Evolutionary conservation across 441 rosid genomes (phyloP).

Genomic region (Aleurites moluccanus): DNA sequence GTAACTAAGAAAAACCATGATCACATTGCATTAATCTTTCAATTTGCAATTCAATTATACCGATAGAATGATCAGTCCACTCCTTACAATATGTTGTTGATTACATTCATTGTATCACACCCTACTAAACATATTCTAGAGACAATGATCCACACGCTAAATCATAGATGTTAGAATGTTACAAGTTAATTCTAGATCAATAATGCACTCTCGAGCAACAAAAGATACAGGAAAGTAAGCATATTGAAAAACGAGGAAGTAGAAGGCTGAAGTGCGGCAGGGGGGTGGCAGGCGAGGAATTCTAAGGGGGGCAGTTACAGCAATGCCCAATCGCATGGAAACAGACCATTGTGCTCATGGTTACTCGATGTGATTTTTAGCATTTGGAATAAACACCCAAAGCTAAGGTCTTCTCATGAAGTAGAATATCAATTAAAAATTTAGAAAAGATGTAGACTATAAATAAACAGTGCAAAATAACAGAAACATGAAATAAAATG

Average conservation of each 20-base stretch:
- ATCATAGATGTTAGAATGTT: not conserved
- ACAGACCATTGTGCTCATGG: slow-evolving; percentile 2
- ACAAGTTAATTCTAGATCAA: not conserved
- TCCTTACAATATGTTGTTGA: not conserved
- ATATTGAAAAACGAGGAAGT: not conserved
- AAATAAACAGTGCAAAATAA: slow-evolving; percentile 22
- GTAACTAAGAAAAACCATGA: not conserved
- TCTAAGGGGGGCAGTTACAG: not conserved
- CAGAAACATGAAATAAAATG: slow-evolving; percentile 29
- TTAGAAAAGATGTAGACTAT: slow-evolving; percentile 1
- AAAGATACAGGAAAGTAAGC: not conserved
- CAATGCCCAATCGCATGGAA: not conserved
- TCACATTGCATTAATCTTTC: not conserved
- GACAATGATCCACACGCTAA: not conserved
- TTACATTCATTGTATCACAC: not conserved
- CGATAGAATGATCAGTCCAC: not conserved
- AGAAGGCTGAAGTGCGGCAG: not conserved
- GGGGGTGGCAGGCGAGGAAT: too few relatives aligned
- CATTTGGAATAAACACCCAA: not conserved
- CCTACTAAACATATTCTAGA: not conserved
- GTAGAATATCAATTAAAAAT: slow-evolving; percentile 11
- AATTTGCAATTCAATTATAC: not conserved
- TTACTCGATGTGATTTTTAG: slow-evolving; percentile 17
- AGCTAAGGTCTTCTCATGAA: not conserved
- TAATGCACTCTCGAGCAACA: not conserved